Conservation (phyloP, 768 basidiomycete species). For the Mycena vulgaris region DNA sequence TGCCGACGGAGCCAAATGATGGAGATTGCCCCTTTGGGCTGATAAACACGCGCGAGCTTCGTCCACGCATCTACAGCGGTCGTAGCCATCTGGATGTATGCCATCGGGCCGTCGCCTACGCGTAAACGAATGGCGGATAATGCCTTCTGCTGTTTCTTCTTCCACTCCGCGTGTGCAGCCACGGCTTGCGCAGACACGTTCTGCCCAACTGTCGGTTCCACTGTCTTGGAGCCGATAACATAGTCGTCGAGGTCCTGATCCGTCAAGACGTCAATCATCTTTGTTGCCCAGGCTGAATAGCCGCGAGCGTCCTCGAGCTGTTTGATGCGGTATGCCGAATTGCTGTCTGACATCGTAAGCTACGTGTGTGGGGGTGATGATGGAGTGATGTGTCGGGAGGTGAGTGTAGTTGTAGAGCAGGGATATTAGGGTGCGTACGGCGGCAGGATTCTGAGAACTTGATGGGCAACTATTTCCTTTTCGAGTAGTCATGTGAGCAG, state of each 20-base stretch:
- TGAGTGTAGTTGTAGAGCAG: background rate
- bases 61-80: slow-evolving; percentile 48
- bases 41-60: slow-evolving; percentile 44
- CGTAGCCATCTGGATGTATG: slow-evolving; percentile 42
- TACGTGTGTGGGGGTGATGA: slow-evolving; percentile 1
- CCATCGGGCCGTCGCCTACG: slow-evolving; percentile 31
- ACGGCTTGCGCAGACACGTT: background rate
- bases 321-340: slow-evolving; percentile 32
- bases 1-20: slow-evolving; percentile 44
- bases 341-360: slow-evolving; percentile 34
- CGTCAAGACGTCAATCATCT: slow-evolving; percentile 37
- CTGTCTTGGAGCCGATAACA: background rate
- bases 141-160: slow-evolving; percentile 46
- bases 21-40: slow-evolving; percentile 45
- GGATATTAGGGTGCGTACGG: no score
- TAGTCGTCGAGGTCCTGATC: slow-evolving; percentile 36
- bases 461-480: no score
- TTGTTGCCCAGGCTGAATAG: slow-evolving; percentile 35
- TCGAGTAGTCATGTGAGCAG: background rate
- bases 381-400: background rate
- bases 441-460: no score
- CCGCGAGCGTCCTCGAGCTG: slow-evolving; percentile 33
- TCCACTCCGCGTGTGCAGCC: background rate
- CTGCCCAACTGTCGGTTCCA: background rate
- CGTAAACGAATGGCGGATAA: slow-evolving; percentile 47